Evolutionary conservation across 768 basidiomycete species (phyloP), one percentile per base, ranked within the genome.

Genomic region (Podaxis sp.): DNA sequence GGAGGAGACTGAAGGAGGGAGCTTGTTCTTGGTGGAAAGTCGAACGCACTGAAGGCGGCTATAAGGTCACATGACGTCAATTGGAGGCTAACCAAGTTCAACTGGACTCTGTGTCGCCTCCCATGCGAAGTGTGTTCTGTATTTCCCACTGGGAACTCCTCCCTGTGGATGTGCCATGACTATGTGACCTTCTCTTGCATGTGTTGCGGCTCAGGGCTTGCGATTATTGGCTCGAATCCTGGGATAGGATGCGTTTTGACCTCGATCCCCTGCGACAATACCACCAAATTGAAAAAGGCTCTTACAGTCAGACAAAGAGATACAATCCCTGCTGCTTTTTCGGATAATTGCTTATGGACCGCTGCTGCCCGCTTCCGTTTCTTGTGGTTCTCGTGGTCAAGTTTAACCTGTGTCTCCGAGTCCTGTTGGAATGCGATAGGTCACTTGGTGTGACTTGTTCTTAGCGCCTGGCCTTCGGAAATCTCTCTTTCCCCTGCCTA

Each of bases 61-160:
- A 6, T 11, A 23, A 7, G 11, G 44, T 61, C 59, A 61, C 59
- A 54, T 61, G 59, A 61, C 59, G 32, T 52, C 58, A 40, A 3
- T 27, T 3, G 13, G 47, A 48, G 0, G 21, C 16, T 23, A 10
- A 21, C 46, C 21, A 21, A 21, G 21, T 21, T 23, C 1, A 23
- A 5, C 13, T 40, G 38, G 13, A 4, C 5, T 13, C 21, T 23
- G 13, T 48, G 9, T 23, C 25, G 14, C 4, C 27, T 28, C 27
- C 32, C 32, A 32, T 32, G 32, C 32, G 7, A 32, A 32, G 32
- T 32, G 16, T 40, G 16, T 21, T 9, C 42, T 16, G 5, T 14
- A 18, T 44, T 44, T 21, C n/a, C 42, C 42, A 44, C 18, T 44
- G 42, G 18, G 42, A 44, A 6, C 32, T 44, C 16, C 42, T n/a